These are phyloP conservation scores for Cladophialophora immunda DNA, from an alignment of 2,329 filamentous ascomycete species.

Conservation along the genomic window DNA sequence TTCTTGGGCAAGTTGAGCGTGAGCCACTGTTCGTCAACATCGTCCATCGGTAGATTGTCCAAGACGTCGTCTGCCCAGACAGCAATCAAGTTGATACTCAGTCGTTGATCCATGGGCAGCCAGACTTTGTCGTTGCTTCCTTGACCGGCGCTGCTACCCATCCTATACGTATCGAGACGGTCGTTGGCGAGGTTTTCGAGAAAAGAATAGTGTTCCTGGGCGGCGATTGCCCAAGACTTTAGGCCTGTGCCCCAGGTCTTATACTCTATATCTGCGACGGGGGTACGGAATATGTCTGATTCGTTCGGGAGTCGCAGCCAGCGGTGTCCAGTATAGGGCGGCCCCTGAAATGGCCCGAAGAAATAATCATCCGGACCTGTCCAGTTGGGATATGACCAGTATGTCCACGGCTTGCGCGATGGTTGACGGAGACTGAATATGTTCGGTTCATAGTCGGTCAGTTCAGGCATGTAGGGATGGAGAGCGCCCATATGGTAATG, in stretches of 20 bases:
- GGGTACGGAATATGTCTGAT: slow-evolving; percentile 54
- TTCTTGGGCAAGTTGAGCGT: slow-evolving; percentile 50
- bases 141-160: slow-evolving; percentile 36
- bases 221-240: slow-evolving; percentile 43
- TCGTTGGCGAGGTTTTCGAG: slow-evolving; percentile 58
- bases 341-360: slow-evolving; percentile 44
- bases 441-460: slow-evolving; percentile 22
- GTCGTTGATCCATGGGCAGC: slow-evolving; percentile 60
- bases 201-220: slow-evolving; percentile 59
- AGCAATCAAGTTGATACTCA: slow-evolving; percentile 64
- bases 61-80: slow-evolving; percentile 63
- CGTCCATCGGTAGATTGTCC: slow-evolving; percentile 56
- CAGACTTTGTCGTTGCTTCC: slow-evolving; percentile 43
- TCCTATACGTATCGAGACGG: slow-evolving; percentile 54
- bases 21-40: slow-evolving; percentile 59
- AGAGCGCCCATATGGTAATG: slow-evolving; percentile 64
- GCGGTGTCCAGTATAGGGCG: slow-evolving; percentile 54
- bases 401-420: slow-evolving; percentile 45
- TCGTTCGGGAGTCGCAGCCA: slow-evolving; percentile 58
- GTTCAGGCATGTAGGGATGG: slow-evolving; percentile 63
- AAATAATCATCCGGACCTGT: slow-evolving; percentile 45
- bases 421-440: slow-evolving; percentile 19
- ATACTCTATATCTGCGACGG: slow-evolving; percentile 60
- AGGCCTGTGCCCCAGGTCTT: slow-evolving; percentile 44
- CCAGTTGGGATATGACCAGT: slow-evolving; percentile 48